A percentile compares a stretch with the other conserved stretches of the same genome.
phyloP scores from a whole-genome alignment of 1,139 yeast species.

The Schwanniomyces etchellsii region DNA sequence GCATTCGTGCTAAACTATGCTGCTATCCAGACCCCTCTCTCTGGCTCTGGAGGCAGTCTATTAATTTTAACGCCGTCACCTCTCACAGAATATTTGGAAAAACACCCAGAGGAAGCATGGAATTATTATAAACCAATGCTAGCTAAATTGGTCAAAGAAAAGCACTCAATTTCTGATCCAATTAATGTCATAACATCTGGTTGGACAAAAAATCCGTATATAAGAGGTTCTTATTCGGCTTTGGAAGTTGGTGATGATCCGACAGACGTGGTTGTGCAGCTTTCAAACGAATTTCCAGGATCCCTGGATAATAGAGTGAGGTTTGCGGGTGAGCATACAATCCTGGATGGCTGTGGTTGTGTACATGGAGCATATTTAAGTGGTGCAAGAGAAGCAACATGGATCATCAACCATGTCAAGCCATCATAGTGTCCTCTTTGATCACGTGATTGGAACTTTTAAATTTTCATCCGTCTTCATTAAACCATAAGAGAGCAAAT shows the following conservation, averaged over 20 bases:
- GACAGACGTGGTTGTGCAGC: constrained; percentile 46
- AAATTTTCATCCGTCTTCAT: too few relatives aligned
- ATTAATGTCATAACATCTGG: constrained; percentile 47
- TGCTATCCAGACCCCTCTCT: constrained; percentile 12
- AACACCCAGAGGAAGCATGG: constrained; percentile 36
- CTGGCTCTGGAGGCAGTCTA: constrained; percentile 29
- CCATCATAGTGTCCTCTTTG: too few relatives aligned
- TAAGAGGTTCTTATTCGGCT: constrained; percentile 74
- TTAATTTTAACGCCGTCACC: constrained; percentile 66
- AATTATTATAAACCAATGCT: constrained; percentile 32
- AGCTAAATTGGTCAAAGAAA: constrained; percentile 14
- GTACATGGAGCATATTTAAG: constrained; percentile 75
- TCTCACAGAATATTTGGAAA: constrained; percentile 48
- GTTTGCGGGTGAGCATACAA: constrained; percentile 85
- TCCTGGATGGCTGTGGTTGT: constrained; percentile 75
- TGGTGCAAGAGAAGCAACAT: constrained; percentile 65
- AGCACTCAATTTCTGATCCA: constrained; percentile 35
- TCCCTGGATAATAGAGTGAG: constrained; percentile 45
- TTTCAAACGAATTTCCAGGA: constrained; percentile 13
- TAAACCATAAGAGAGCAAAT: too few relatives aligned
- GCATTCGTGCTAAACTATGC: constrained; percentile 26
- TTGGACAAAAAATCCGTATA: constrained; percentile 69
- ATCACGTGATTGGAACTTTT: too few relatives aligned
- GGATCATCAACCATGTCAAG: constrained; percentile 25
- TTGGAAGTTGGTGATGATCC: constrained; percentile 66